Percentiles rank a stretch among this genome's conserved stretches.
These are phyloP conservation scores for Paecilomyces sp. DNA, from an alignment of 2,329 filamentous ascomycete genomes.

Conservation along the genomic window DNA sequence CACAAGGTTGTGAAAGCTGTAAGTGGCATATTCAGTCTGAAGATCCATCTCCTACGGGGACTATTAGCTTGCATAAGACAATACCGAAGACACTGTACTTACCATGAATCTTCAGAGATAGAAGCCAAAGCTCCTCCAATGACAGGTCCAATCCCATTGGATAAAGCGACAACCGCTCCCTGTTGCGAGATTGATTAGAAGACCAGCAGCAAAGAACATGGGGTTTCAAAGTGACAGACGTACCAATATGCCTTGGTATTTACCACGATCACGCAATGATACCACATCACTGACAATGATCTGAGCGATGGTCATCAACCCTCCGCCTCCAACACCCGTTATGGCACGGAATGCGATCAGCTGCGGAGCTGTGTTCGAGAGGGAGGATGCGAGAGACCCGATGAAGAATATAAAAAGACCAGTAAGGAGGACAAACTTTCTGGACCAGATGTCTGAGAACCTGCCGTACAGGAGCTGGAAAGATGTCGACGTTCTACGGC, in stretches of 20 bases:
- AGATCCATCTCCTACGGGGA: conserved; percentile 41
- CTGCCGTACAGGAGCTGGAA: conserved; percentile 60
- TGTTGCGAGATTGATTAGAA: conserved; percentile 27
- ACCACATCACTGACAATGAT: conserved; percentile 58
- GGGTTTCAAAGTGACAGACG: neutral
- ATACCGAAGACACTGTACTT: neutral
- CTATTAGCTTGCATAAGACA: neutral
- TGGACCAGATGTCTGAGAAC: conserved; percentile 53
- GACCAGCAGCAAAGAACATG: neutral
- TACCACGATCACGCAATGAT: conserved; percentile 38
- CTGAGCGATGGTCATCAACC: conserved; percentile 51
- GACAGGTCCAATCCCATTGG: conserved; percentile 49
- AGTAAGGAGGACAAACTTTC: conserved; percentile 51
- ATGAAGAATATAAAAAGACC: conserved; percentile 48
- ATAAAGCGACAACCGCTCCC: conserved; percentile 47
- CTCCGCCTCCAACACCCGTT: conserved; percentile 55
- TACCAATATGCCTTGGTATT: neutral
- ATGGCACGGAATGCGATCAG: conserved; percentile 56
- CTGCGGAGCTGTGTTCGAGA: conserved; percentile 49
- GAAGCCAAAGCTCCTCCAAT: conserved; percentile 47
- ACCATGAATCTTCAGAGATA: conserved; percentile 39
- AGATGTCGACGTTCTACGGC: conserved; percentile 58
- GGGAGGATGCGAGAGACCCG: conserved; percentile 52
- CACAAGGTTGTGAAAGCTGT: conserved; percentile 41
- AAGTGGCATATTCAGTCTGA: conserved; percentile 48